phyloP scores from a whole-genome alignment of 2,329 filamentous ascomycete genomes.

The Trichoderma citrinoviride region DNA sequence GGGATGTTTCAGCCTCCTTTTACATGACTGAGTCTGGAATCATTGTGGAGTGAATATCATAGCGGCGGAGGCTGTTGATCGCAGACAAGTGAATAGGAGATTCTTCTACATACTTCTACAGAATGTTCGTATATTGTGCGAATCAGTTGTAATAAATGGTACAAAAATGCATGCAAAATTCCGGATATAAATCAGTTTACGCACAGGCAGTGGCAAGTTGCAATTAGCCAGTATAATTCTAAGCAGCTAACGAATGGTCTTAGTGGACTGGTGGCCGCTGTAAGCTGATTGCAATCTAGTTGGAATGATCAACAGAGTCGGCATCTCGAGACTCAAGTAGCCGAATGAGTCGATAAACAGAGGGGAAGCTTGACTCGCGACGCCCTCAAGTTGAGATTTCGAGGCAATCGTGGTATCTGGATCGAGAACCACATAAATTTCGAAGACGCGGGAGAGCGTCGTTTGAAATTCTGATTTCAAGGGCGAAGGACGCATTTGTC shows the following conservation, averaged over 20 bases:
- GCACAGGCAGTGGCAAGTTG: neutral
- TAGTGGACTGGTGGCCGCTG: neutral
- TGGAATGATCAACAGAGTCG: neutral
- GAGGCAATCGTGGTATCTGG: no score
- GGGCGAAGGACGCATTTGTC: neutral
- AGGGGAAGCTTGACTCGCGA: neutral
- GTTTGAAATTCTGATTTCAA: neutral
- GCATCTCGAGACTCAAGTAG: conserved; percentile 1
- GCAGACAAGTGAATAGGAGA: neutral
- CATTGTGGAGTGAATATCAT: neutral
- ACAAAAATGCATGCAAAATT: neutral
- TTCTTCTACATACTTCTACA: neutral
- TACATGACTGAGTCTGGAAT: neutral
- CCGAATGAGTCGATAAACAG: neutral
- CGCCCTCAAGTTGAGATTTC: rapidly evolving
- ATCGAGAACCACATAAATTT: neutral
- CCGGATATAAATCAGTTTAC: neutral
- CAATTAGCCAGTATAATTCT: conserved; percentile 13
- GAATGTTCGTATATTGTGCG: no score
- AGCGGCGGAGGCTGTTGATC: neutral
- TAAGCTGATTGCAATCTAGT: neutral
- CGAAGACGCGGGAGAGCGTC: no score
- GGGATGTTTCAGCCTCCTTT: conserved; percentile 2
- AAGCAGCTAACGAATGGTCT: neutral
- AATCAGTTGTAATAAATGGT: neutral